phyloP scores from a whole-genome alignment of 2,329 filamentous ascomycete genomes.

The Cercospora janseana region DNA sequence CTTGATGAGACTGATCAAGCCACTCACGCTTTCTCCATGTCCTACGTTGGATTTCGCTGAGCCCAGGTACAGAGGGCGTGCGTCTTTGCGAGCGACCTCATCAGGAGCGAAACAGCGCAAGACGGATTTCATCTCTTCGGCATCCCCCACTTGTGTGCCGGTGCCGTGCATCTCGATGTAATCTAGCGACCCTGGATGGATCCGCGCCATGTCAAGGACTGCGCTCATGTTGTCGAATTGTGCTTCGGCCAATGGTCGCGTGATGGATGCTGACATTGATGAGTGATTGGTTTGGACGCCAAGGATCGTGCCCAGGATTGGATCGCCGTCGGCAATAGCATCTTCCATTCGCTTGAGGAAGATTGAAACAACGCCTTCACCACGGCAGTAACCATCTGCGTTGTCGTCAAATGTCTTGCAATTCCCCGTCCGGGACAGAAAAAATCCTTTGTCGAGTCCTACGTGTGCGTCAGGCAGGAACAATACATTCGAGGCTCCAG shows the following conservation, averaged over 20 bases:
- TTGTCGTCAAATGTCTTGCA: slow-evolving; percentile 36
- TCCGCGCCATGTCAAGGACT: slow-evolving; percentile 17
- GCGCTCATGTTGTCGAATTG: slow-evolving; percentile 1
- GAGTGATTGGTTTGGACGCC: slow-evolving; percentile 40
- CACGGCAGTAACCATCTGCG: slow-evolving; percentile 41
- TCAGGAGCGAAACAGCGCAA: background rate
- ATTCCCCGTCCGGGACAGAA: slow-evolving; percentile 22
- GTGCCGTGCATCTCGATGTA: slow-evolving; percentile 23
- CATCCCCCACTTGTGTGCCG: slow-evolving; percentile 19
- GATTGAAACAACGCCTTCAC: slow-evolving; percentile 33
- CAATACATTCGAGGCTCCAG: slow-evolving; percentile 14
- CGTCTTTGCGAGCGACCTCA: slow-evolving; percentile 1
- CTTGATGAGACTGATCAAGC: slow-evolving; percentile 37
- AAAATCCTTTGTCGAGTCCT: slow-evolving; percentile 22
- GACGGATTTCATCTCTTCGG: slow-evolving; percentile 13
- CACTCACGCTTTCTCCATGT: slow-evolving; percentile 39
- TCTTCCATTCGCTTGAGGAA: slow-evolving; percentile 39
- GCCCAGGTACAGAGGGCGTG: slow-evolving; percentile 32
- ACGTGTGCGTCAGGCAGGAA: slow-evolving; percentile 31
- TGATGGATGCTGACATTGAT: slow-evolving; percentile 1
- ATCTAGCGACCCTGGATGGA: background rate
- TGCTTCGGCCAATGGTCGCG: slow-evolving; percentile 15
- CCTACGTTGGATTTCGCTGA: slow-evolving; percentile 40
- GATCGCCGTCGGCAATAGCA: slow-evolving; percentile 40
- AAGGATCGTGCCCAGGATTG: slow-evolving; percentile 32